Evolutionary conservation across 495 filamentous ascomycete species (phyloP), one percentile per base, ranked within the genome.

Genomic region (Tuber umbilicatum): DNA sequence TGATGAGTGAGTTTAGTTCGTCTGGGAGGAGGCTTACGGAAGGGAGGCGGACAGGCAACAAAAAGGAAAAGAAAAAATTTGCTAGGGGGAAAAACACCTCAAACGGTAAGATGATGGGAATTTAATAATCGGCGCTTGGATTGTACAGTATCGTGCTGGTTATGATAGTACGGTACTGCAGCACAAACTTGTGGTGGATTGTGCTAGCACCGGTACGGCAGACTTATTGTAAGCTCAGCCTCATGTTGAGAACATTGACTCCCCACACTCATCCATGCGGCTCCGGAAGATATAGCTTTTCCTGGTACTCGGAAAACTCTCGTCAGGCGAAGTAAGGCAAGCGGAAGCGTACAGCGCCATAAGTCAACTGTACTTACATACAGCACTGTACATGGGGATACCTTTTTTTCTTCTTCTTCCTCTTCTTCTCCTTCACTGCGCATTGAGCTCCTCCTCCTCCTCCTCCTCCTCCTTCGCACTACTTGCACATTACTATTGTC

Each of bases 251-350:
- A 3, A 27, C 21, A 27, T 23, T 55, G 47, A 55, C 47, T 55
- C 23, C 27, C 23, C 47, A 55, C 50, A 10, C 5, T 10, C 21
- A 50, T n/a, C 23, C 50, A 60, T 60, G 50, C 50, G 50, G 50
- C 50, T 60, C 50, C 50, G 50, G 50, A 60, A 60, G n/a, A 27
- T 60, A 31, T 60, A 60, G 9, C 50, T 60, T 60, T 60, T 60
- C 50, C 50, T 60, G 50, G 50, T 31, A 60, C 50, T 31, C n/a
- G 50, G 50, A 60, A 60, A 60, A 60, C 12, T 31, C 50, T 60
- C 9, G 3, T 5, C n/a, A 60, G 50, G n/a, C 50, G n/a, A 31
- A 60, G 50, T 31, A 60, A 60, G 50, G 50, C n/a, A 60, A 31
- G 50, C 50, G n/a, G 50, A 60, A n/a, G 50, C 50, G 50, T 60